Base-by-base conservation (phyloP, 2,329 filamentous ascomycete species). In the Fusarium poae region DNA sequence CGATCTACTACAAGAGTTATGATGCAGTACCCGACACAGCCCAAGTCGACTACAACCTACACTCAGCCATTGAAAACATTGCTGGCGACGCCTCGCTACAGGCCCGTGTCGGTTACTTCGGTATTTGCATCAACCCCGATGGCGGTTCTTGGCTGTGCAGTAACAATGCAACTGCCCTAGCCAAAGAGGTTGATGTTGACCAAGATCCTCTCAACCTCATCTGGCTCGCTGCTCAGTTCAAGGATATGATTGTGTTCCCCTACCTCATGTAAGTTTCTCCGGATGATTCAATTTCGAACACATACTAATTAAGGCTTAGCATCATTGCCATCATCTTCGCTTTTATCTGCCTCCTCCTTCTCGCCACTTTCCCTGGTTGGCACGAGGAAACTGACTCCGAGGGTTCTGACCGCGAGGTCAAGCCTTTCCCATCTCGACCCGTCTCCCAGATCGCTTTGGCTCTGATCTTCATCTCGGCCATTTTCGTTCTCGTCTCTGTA, bases 321-420 rank as follows among this genome's bases (percentile, higher is more conserved):
- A 99, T 99, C 83, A 94, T 99, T 76, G 96, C 96, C 77, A 94
- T 98, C 77, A 92, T 99, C 79, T 94, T 99, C 76, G 94, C 96
- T 73, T 98, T 98, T 82, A 86, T 98, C 80, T 97, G 94, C 79
- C 93, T 99, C 78, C 87, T 99, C 66, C 88, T 99, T 42, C 90
- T 99, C 55, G 95, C 94, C 56, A 98, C 96, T 34, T 99, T 98
- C 82, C 96, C 96, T 2, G 94, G 94, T 68, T 99, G 96, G 93
- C 94, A 98, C 80, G 93, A 97, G 80, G 93, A 97, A 80, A 87
- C 90, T 69, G 92, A 96, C 79, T 89, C 87, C 37, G 85, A 88
- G 54, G 94, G 94, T 53, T 93, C 90, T 49, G 94, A 97, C 74
- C 89, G 92, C 75, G 93, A 97, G 81, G 91, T 97, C 77, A 97